These are phyloP conservation scores for Drechslerella dactyloides DNA, from an alignment of 2,329 filamentous ascomycete species.

Conservation along the genomic window DNA sequence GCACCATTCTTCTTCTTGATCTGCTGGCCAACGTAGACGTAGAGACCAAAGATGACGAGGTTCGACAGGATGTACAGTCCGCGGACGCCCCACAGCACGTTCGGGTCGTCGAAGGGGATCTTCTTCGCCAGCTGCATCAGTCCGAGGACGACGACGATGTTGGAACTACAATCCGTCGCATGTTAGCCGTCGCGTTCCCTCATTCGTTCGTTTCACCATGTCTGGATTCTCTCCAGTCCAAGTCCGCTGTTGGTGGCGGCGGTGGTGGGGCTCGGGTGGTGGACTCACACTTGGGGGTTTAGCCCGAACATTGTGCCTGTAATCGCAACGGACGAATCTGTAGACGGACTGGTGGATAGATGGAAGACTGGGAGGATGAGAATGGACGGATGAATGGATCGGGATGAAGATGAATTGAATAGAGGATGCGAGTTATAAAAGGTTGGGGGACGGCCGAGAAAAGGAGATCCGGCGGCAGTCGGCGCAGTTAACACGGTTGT, in stretches of 20 bases:
- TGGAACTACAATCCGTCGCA: conserved; percentile 70
- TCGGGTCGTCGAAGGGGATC: conserved; percentile 90
- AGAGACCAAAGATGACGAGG: conserved; percentile 80
- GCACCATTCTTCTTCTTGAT: conserved; percentile 98
- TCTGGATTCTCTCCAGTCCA: no score
- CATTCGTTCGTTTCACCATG: conserved; percentile 28
- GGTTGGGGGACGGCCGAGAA: conserved; percentile 24
- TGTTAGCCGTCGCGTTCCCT: conserved; percentile 2
- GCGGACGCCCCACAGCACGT: conserved; percentile 70
- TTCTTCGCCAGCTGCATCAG: conserved; percentile 99
- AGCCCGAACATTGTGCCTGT: conserved; percentile 44
- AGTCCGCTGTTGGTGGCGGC: neutral
- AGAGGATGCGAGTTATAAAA: conserved; percentile 18
- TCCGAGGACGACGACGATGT: conserved; percentile 90
- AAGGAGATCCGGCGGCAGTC: conserved; percentile 23
- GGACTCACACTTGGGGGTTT: conserved; percentile 48
- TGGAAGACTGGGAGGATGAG: conserved; percentile 4
- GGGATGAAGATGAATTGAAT: conserved; percentile 9
- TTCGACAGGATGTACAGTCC: conserved; percentile 73
- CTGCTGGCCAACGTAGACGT: conserved; percentile 80
- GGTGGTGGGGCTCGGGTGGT: neutral
- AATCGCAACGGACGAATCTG: neutral
- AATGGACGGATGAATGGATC: conserved; percentile 4
- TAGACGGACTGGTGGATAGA: neutral
- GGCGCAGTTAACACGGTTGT: conserved; percentile 49